Percentiles rank a stretch among this genome's conserved stretches.
phyloP scores from a whole-genome alignment of 192 early-diverging fungal genomes.

The Ambispora gerdemannii region DNA sequence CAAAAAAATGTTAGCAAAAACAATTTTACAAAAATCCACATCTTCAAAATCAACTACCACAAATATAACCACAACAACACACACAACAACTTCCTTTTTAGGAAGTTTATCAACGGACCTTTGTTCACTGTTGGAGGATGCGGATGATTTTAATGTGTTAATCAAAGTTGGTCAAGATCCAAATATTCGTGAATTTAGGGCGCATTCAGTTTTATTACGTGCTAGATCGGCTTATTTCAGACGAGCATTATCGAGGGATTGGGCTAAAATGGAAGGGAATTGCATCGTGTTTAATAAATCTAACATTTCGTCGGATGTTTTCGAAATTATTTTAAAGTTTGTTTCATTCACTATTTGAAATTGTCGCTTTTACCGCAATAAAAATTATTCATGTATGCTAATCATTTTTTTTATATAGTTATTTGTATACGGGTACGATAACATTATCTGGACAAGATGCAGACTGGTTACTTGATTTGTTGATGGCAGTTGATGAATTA shows the following conservation, averaged over 20 bases:
- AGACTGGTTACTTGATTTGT: not conserved
- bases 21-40: too few species aligned
- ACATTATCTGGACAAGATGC: not conserved
- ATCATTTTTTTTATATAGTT: not conserved
- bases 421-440: constrained; percentile 21
- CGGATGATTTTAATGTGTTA: constrained; percentile 11
- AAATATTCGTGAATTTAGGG: constrained; percentile 8
- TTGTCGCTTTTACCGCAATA: not conserved
- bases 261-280: constrained; percentile 9
- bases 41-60: too few species aligned
- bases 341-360: not conserved
- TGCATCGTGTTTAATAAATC: constrained; percentile 27
- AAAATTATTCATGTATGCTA: not conserved
- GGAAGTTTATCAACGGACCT: not conserved
- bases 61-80: too few species aligned
- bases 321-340: constrained; percentile 20
- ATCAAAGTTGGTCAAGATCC: constrained; percentile 13
- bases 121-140: not conserved
- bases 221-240: constrained; percentile 15
- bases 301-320: constrained; percentile 16
- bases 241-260: constrained; percentile 18
- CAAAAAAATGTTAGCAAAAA: too few species aligned
- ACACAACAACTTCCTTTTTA: not conserved
- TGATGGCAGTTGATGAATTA: constrained; percentile 23
- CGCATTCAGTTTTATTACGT: constrained; percentile 22